Conservation (phyloP, 192 early-diverging fungal genomes). For the Radiomyces spectabilis region DNA sequence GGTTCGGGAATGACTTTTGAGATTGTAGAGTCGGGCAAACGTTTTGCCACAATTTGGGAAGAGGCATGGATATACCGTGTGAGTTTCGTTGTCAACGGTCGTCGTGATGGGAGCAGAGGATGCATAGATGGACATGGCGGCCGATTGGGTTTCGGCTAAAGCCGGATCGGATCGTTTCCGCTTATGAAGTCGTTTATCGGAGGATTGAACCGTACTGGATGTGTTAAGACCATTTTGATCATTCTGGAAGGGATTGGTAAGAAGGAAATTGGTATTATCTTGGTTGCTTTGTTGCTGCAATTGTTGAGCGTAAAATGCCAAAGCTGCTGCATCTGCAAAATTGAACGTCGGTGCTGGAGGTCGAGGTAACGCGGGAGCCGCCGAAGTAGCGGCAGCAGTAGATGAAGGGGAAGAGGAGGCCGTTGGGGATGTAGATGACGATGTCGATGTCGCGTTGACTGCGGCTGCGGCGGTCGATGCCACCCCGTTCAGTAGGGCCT, state of each 20-base stretch:
- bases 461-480: too few relatives aligned
- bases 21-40: constrained; percentile 84
- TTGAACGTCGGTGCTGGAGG: constrained; percentile 9
- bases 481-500: constrained; percentile 9
- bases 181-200: too few relatives aligned
- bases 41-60: constrained; percentile 74
- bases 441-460: too few relatives aligned
- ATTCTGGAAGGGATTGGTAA: too few relatives aligned
- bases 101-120: constrained; percentile 23
- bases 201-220: too few relatives aligned
- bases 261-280: background rate
- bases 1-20: constrained; percentile 74
- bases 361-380: background rate
- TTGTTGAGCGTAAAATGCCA: constrained; percentile 24
- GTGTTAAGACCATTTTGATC: too few relatives aligned
- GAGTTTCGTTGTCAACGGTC: constrained; percentile 22
- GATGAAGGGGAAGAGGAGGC: too few relatives aligned
- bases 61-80: constrained; percentile 39
- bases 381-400: too few relatives aligned
- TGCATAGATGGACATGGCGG: constrained; percentile 21
- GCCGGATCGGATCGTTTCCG: constrained; percentile 12
- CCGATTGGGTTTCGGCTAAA: constrained; percentile 12
- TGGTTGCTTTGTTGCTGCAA: constrained; percentile 6
- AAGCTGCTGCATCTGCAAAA: constrained; percentile 19
- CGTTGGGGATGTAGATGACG: too few relatives aligned